Conservation (phyloP, 1,284 basidiomycete species). For the Agaricales sp. region DNA sequence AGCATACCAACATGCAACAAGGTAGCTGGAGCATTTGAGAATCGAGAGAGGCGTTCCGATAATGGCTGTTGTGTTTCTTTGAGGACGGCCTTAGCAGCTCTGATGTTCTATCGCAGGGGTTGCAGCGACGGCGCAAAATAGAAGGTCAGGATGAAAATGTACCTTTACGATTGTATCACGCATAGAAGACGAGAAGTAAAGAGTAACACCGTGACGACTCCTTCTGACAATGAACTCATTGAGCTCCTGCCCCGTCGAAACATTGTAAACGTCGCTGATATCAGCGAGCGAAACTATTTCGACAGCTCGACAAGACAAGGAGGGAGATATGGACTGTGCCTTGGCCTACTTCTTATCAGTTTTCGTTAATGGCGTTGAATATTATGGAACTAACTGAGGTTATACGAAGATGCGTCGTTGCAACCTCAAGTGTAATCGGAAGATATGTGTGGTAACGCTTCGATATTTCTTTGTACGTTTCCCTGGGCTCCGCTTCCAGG, state of each 20-base stretch:
- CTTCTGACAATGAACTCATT: constrained; percentile 76
- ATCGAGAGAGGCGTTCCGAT: constrained; percentile 61
- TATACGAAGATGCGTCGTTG: constrained; percentile 55
- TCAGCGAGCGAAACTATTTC: constrained; percentile 74
- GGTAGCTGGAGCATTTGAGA: constrained; percentile 77
- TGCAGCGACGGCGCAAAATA: constrained; percentile 2
- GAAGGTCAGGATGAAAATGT: constrained; percentile 8
- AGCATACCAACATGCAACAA: constrained; percentile 76
- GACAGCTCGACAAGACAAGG: constrained; percentile 58
- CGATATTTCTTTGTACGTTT: constrained; percentile 48
- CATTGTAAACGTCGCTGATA: constrained; percentile 78
- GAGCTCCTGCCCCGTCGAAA: constrained; percentile 63
- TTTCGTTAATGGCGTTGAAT: too few relatives aligned
- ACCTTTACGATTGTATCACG: constrained; percentile 75
- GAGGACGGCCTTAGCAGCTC: constrained; percentile 59
- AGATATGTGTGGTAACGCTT: constrained; percentile 48
- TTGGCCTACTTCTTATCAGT: too few relatives aligned
- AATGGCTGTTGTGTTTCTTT: constrained; percentile 45
- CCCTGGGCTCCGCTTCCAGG: constrained; percentile 45
- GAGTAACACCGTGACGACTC: constrained; percentile 54
- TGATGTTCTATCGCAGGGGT: constrained; percentile 37
- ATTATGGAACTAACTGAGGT: constrained; percentile 41
- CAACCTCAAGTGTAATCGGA: constrained; percentile 54
- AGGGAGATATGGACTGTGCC: constrained; percentile 50
- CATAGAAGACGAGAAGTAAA: constrained; percentile 58